Evolutionary conservation across 2,329 filamentous ascomycete genomes (phyloP).

Genomic region (Arthroderma uncinatum): DNA sequence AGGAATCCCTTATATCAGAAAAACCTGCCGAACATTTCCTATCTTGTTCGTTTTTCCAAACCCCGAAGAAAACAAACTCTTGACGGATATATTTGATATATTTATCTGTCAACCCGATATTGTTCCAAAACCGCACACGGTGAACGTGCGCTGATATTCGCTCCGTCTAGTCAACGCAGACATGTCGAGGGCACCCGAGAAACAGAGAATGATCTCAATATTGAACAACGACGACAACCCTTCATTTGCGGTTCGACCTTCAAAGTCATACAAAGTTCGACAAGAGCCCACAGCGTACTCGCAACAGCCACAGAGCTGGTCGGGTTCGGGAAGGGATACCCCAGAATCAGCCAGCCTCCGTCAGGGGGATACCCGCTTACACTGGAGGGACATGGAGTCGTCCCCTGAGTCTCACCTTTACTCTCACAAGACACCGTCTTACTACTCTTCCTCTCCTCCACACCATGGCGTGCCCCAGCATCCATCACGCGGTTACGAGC

Average conservation of each 20-base stretch:
- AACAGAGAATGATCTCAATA: conserved; percentile 29
- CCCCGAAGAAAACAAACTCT: background rate
- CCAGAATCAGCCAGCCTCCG: background rate
- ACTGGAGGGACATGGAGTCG: background rate
- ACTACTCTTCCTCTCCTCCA: background rate
- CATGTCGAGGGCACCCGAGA: conserved; percentile 1
- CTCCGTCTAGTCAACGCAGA: background rate
- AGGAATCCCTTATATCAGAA: background rate
- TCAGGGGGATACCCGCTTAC: background rate
- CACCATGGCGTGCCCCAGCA: background rate
- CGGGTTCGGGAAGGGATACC: background rate
- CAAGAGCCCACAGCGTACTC: conserved; percentile 5
- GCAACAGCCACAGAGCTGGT: conserved; percentile 8
- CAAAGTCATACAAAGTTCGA: conserved; percentile 3
- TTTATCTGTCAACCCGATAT: background rate
- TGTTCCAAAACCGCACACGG: background rate
- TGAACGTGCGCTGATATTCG: background rate
- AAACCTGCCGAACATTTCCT: background rate
- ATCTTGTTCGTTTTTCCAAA: background rate
- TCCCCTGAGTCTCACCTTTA: background rate
- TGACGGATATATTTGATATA: background rate
- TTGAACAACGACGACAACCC: conserved; percentile 39
- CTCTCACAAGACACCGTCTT: background rate
- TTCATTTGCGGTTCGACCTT: conserved; percentile 34
- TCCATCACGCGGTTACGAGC: background rate